These are phyloP conservation scores for Carpinus viminea DNA, from an alignment of 306 rosid species.

Conservation along the genomic window DNA sequence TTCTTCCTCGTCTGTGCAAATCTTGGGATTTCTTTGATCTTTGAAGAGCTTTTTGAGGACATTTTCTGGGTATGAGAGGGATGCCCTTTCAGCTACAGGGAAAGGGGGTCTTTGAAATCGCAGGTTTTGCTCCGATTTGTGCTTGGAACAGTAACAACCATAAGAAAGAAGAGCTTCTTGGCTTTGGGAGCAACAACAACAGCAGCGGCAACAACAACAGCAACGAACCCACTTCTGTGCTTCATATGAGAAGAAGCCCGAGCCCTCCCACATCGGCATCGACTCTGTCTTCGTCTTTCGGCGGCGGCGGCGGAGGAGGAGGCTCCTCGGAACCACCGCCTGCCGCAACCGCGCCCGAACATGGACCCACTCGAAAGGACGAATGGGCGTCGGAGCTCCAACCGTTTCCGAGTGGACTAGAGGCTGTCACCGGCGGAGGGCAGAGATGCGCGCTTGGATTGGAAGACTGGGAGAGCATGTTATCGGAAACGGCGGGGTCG, in stretches of 20 bases:
- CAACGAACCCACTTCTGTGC: constrained; percentile 82
- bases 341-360: constrained; percentile 26
- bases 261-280: constrained; percentile 85
- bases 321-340: constrained; percentile 30
- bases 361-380: constrained; percentile 30
- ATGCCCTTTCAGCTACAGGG: constrained; percentile 84
- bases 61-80: constrained; percentile 77
- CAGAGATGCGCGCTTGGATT: constrained; percentile 70
- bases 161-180: constrained; percentile 17
- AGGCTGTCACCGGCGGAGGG: constrained; percentile 24
- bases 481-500: constrained; percentile 52
- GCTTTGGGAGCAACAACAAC: constrained; percentile 34
- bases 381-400: constrained; percentile 39
- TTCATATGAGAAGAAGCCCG: constrained; percentile 66
- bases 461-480: constrained; percentile 88
- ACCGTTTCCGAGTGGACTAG: constrained; percentile 25
- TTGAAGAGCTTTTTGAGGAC: constrained; percentile 24
- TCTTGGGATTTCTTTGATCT: not conserved
- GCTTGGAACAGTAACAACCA: constrained; percentile 1
- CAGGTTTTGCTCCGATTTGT: constrained; percentile 29
- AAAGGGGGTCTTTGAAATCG: constrained; percentile 78
- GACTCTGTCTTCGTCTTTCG: constrained; percentile 92
- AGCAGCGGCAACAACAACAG: constrained; percentile 27
- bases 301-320: constrained; percentile 40
- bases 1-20: not conserved